Percentiles rank a stretch among this genome's conserved stretches.
These are phyloP conservation scores for Cryptosporidium meleagridis DNA, from an alignment of 169 alveolate species.

Conservation along the genomic window DNA sequence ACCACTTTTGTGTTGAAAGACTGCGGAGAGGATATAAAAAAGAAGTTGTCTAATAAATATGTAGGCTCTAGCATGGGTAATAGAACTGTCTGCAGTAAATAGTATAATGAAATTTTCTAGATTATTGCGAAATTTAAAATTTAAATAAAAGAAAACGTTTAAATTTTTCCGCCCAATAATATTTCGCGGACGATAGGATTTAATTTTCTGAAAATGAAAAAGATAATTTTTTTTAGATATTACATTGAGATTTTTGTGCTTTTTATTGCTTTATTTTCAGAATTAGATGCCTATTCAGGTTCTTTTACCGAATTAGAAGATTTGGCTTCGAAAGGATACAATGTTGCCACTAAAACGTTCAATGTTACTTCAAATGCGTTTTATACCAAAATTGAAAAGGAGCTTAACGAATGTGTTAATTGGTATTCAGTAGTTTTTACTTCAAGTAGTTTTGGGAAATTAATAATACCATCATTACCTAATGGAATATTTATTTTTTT, in stretches of 20 bases:
- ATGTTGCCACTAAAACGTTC: background rate
- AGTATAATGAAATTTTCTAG: background rate
- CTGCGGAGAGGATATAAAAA: constrained; percentile 46
- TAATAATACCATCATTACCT: constrained; percentile 21
- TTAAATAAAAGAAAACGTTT: background rate
- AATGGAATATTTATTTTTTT: constrained; percentile 26
- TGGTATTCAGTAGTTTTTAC: constrained; percentile 29
- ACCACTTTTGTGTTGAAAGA: constrained; percentile 37
- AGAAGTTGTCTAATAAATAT: constrained; percentile 11
- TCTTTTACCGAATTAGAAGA: background rate
- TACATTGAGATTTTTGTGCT: background rate
- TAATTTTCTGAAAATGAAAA: constrained; percentile 4
- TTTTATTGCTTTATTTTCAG: background rate
- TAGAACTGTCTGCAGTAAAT: background rate
- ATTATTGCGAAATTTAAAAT: background rate
- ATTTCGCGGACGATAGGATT: constrained; percentile 9
- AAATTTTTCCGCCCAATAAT: background rate
- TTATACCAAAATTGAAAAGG: background rate
- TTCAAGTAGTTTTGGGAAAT: background rate
- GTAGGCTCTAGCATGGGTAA: background rate
- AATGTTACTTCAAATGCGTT: background rate
- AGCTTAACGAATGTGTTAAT: background rate
- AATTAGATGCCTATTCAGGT: background rate
- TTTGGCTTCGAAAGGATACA: background rate
- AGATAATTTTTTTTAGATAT: background rate